phyloP scores from a whole-genome alignment of 305 asterid genomes.

The Stenogyne calaminthoides region DNA sequence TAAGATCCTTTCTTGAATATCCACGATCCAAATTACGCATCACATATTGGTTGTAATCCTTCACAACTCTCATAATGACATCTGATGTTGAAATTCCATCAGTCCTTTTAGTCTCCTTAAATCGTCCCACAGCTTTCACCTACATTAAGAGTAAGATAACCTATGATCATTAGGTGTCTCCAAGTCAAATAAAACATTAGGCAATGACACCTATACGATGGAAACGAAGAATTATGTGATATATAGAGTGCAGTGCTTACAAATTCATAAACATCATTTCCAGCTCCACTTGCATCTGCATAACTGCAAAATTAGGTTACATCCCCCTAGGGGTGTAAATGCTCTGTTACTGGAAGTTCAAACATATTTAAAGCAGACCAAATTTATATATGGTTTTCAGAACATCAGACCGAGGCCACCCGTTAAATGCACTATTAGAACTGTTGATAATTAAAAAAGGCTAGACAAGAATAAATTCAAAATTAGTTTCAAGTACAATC shows the following conservation, averaged over 20 bases:
- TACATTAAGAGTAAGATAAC: slow-evolving; percentile 23
- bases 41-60: slow-evolving; percentile 61
- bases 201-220: background rate
- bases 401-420: slow-evolving; percentile 11
- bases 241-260: slow-evolving; percentile 49
- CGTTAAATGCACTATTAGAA: background rate
- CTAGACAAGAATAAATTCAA: background rate
- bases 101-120: slow-evolving; percentile 57
- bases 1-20: slow-evolving; percentile 59
- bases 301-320: slow-evolving; percentile 53
- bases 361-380: slow-evolving; percentile 15
- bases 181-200: slow-evolving; percentile 1
- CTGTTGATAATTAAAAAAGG: background rate
- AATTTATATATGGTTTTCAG: slow-evolving; percentile 1
- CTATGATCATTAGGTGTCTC: slow-evolving; percentile 4
- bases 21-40: slow-evolving; percentile 69
- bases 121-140: slow-evolving; percentile 61
- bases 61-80: slow-evolving; percentile 60
- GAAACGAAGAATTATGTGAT: background rate
- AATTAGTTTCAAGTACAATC: background rate
- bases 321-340: slow-evolving; percentile 32
- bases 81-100: slow-evolving; percentile 67
- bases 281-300: slow-evolving; percentile 93
- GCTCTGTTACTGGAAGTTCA: slow-evolving; percentile 20
- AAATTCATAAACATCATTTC: slow-evolving; percentile 90